These are phyloP conservation scores for Boechera divaricarpa DNA, from an alignment of 345 rosid genomes.

Conservation along the genomic window DNA sequence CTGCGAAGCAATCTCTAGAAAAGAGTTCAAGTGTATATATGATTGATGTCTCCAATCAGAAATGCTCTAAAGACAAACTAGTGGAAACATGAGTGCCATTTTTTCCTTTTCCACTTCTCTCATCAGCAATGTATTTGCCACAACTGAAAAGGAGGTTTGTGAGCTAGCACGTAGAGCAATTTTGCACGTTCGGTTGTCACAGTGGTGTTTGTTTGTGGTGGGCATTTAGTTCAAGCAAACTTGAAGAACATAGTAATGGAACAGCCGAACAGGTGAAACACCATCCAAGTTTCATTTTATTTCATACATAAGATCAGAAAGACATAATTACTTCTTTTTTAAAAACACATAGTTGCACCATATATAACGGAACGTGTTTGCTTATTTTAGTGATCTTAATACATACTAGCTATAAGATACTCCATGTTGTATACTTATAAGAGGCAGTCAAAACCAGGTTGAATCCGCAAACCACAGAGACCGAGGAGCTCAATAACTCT, in stretches of 20 bases:
- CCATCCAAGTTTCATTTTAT: background rate
- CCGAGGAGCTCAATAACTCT: background rate
- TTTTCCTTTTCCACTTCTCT: background rate
- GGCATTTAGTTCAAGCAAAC: too few species aligned
- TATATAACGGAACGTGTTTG: conserved; percentile 13
- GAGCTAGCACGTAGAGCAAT: too few species aligned
- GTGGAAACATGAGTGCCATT: background rate
- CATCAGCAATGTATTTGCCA: too few species aligned
- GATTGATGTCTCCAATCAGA: too few species aligned
- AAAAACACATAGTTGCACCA: background rate
- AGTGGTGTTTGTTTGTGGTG: too few species aligned
- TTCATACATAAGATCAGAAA: conserved; percentile 3
- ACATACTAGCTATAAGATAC: background rate
- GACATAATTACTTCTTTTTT: background rate
- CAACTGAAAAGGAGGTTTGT: too few species aligned
- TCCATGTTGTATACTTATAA: background rate
- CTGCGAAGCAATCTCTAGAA: too few species aligned
- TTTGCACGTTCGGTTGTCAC: too few species aligned
- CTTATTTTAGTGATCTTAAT: conserved; percentile 14
- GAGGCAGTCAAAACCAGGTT: background rate
- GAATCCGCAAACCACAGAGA: background rate
- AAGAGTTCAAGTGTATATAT: too few species aligned
- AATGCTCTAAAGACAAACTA: too few species aligned
- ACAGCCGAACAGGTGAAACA: background rate
- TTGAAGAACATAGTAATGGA: background rate